These are phyloP conservation scores for Trichosporon asahii DNA, from an alignment of 1,284 basidiomycete species.

Conservation along the genomic window DNA sequence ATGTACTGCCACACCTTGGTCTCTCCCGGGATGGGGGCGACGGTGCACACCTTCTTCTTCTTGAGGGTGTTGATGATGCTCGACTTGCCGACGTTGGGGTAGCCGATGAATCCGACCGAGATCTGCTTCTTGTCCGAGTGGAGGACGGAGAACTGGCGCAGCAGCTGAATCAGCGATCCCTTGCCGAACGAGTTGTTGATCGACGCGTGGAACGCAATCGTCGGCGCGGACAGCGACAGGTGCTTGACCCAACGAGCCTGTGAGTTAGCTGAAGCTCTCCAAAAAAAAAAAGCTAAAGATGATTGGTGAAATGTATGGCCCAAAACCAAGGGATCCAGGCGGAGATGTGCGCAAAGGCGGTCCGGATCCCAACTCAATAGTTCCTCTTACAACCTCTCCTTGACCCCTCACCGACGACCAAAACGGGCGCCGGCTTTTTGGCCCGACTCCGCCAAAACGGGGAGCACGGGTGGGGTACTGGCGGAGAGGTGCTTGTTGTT, in stretches of 20 bases:
- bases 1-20: slow-evolving; percentile 99
- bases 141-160: slow-evolving; percentile 93
- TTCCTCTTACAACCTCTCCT: slow-evolving; percentile 43
- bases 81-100: slow-evolving; percentile 97
- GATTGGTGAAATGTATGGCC: slow-evolving; percentile 39
- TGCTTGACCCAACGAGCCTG: slow-evolving; percentile 97
- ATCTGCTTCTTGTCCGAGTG: slow-evolving; percentile 99
- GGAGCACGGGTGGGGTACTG: slow-evolving; percentile 50
- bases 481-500: slow-evolving; percentile 56
- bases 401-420: slow-evolving; percentile 47
- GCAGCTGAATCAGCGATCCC: slow-evolving; percentile 92
- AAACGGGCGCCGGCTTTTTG: slow-evolving; percentile 44
- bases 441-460: slow-evolving; percentile 43
- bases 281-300: slow-evolving; percentile 9
- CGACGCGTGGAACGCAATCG: slow-evolving; percentile 96
- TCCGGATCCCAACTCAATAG: slow-evolving; percentile 54
- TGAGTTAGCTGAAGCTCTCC: slow-evolving; percentile 16
- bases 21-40: slow-evolving; percentile 96
- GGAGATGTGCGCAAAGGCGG: slow-evolving; percentile 27
- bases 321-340: slow-evolving; percentile 54
- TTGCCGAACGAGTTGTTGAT: slow-evolving; percentile 99
- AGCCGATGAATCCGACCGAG: slow-evolving; percentile 95
- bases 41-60: slow-evolving; percentile 95
- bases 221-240: slow-evolving; percentile 88
- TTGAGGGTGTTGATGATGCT: slow-evolving; percentile 98